phyloP scores from a whole-genome alignment of 2,329 filamentous ascomycete species.

The Scytalidium lignicola region DNA sequence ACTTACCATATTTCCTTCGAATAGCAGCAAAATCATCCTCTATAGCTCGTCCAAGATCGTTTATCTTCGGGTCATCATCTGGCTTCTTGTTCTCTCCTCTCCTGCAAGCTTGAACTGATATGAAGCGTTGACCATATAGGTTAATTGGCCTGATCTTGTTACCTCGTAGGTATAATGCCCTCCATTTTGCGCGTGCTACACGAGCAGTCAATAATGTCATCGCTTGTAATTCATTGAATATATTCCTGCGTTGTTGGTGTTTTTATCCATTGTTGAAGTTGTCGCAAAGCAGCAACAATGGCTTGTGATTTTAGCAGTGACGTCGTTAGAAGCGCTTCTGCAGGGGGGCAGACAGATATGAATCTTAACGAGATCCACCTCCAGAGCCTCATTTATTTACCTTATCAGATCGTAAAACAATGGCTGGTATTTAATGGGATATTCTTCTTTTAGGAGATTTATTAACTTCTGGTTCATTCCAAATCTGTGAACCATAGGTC shows the following conservation, averaged over 20 bases:
- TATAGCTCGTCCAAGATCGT: slow-evolving; percentile 47
- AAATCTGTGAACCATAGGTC: no score
- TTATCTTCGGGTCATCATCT: slow-evolving; percentile 41
- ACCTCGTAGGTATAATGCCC: not conserved
- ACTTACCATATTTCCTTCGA: slow-evolving; percentile 49
- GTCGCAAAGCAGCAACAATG: not conserved
- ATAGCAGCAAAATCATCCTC: slow-evolving; percentile 58
- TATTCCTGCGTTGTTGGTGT: not conserved
- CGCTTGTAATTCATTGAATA: slow-evolving; percentile 8
- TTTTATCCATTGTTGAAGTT: not conserved
- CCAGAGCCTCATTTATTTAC: no score
- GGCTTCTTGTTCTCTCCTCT: slow-evolving; percentile 3
- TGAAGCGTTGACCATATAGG: not conserved
- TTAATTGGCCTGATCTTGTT: not conserved
- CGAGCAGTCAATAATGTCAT: slow-evolving; percentile 23
- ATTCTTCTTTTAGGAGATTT: no score
- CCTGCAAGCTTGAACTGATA: not conserved
- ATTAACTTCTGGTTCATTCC: no score
- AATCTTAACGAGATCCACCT: not conserved
- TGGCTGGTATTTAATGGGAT: no score
- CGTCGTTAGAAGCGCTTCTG: not conserved
- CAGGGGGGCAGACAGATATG: not conserved
- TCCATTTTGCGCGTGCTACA: slow-evolving; percentile 21
- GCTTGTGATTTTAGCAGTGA: not conserved
- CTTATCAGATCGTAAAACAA: no score